These are phyloP conservation scores for Hibiscus syriacus DNA, from an alignment of 345 rosid genomes.

Conservation along the genomic window DNA sequence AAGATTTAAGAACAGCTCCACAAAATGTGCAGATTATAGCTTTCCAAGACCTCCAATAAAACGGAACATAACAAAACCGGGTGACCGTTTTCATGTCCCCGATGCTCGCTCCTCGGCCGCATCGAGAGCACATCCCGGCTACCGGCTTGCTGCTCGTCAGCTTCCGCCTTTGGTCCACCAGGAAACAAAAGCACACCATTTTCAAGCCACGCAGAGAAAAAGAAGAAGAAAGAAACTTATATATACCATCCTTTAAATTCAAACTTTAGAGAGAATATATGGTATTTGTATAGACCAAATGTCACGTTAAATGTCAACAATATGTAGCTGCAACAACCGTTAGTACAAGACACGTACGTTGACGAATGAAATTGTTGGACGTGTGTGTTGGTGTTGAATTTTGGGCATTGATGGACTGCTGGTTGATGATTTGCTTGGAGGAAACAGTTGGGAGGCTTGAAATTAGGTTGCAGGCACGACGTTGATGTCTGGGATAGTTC, in stretches of 20 bases:
- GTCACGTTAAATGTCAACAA: neutral
- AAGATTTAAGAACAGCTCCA: slow-evolving; percentile 64
- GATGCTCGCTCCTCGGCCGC: slow-evolving; percentile 54
- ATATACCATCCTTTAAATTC: neutral
- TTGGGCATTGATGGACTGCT: neutral
- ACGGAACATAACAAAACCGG: slow-evolving; percentile 53
- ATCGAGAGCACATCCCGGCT: slow-evolving; percentile 60
- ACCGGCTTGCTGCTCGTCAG: slow-evolving; percentile 54
- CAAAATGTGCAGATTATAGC: slow-evolving; percentile 68
- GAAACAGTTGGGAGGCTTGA: neutral
- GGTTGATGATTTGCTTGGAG: neutral
- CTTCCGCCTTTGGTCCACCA: slow-evolving; percentile 60
- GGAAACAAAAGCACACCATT: slow-evolving; percentile 66
- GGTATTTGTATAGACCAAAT: neutral
- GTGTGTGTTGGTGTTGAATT: neutral
- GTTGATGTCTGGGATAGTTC: neutral
- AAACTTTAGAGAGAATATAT: neutral
- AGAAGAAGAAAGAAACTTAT: neutral
- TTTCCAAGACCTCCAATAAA: slow-evolving; percentile 60
- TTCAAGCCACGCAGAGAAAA: neutral
- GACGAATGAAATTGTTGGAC: neutral
- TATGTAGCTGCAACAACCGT: neutral
- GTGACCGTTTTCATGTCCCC: slow-evolving; percentile 66
- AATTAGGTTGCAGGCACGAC: neutral
- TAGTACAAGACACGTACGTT: neutral